Evolutionary conservation across 2,329 filamentous ascomycete species (phyloP).

Genomic region (Penicillium frequentans): DNA sequence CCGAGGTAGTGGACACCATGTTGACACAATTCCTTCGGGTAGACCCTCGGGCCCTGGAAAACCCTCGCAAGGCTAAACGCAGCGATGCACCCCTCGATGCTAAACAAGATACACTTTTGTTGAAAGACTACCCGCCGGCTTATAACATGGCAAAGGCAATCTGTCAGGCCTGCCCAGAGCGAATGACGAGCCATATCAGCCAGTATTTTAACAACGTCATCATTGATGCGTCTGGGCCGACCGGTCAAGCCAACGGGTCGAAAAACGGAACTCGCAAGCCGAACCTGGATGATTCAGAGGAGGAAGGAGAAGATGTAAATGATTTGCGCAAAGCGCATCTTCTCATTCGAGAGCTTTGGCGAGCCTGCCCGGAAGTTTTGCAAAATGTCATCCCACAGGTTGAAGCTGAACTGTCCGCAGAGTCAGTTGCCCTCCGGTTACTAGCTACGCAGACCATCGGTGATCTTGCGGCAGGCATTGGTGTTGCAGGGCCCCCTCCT

Average conservation of each 20-base stretch:
- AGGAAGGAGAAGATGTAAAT: constrained; percentile 78
- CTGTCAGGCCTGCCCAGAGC: constrained; percentile 84
- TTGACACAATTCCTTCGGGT: constrained; percentile 94
- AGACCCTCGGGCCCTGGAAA: constrained; percentile 60
- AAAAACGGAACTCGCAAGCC: constrained; percentile 44
- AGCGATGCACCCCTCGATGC: constrained; percentile 61
- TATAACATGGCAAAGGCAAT: constrained; percentile 97
- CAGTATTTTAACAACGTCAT: constrained; percentile 98
- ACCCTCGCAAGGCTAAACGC: constrained; percentile 58
- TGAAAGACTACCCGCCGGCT: constrained; percentile 85
- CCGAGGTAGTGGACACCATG: constrained; percentile 84
- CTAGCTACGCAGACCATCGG: constrained; percentile 92
- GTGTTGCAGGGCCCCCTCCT: constrained; percentile 81
- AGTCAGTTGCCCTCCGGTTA: constrained; percentile 81
- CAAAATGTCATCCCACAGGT: constrained; percentile 92
- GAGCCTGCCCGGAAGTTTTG: constrained; percentile 81
- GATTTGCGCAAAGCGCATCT: constrained; percentile 88
- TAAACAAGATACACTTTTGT: constrained; percentile 77
- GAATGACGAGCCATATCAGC: constrained; percentile 91
- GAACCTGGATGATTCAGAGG: constrained; percentile 62
- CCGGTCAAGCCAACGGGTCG: constrained; percentile 54
- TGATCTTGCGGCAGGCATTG: constrained; percentile 91
- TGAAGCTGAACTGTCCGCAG: constrained; percentile 86
- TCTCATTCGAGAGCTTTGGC: constrained; percentile 89
- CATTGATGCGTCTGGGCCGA: constrained; percentile 73